These are phyloP conservation scores for Discostella stelligeroides DNA, from an alignment of 108 stramenopile genomes.

Conservation along the genomic window DNA sequence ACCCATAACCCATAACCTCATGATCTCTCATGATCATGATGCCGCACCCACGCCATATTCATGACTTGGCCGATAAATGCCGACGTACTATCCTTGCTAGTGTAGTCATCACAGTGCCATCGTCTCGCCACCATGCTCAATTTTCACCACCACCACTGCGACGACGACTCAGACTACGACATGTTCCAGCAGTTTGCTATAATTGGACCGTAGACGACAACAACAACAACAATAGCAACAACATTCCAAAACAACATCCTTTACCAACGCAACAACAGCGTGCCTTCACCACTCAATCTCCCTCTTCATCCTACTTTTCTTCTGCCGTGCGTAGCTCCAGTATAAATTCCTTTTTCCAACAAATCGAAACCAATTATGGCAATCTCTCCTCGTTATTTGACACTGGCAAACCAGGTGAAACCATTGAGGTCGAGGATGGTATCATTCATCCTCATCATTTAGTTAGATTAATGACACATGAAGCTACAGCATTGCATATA, in stretches of 20 bases:
- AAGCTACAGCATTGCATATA: slow-evolving; percentile 71
- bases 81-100: too few relatives aligned
- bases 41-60: too few relatives aligned
- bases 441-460: slow-evolving; percentile 44
- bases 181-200: not conserved
- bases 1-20: too few relatives aligned
- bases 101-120: too few relatives aligned
- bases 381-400: slow-evolving; percentile 41
- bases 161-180: too few relatives aligned
- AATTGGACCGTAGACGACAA: not conserved
- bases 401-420: slow-evolving; percentile 31
- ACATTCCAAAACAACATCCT: too few relatives aligned
- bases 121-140: too few relatives aligned
- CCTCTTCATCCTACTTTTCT: not conserved
- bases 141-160: too few relatives aligned
- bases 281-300: slow-evolving; percentile 1
- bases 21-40: too few relatives aligned
- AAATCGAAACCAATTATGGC: slow-evolving; percentile 40
- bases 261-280: too few relatives aligned
- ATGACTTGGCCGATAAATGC: too few relatives aligned
- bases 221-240: slow-evolving; percentile 1
- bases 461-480: slow-evolving; percentile 56
- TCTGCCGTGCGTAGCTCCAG: too few relatives aligned
- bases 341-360: slow-evolving; percentile 34
- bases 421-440: slow-evolving; percentile 39